Percentiles rank a stretch among this genome's conserved stretches.
Conservation (phyloP, 306 rosid genomes). For the Inga oerstediana region DNA sequence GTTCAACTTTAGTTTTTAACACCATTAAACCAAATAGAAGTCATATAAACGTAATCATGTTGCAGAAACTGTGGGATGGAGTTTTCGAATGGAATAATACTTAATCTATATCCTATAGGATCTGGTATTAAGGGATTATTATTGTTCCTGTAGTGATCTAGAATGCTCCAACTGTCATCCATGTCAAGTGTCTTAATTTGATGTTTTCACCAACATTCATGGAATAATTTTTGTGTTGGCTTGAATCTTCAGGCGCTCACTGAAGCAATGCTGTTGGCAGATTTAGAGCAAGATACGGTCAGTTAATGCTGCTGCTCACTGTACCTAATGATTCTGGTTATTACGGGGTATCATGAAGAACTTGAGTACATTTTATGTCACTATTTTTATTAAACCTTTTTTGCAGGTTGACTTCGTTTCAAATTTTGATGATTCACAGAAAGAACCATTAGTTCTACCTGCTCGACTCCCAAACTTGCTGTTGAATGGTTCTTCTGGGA, state of each 20-base stretch:
- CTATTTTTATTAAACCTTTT: background rate
- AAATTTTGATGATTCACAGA: constrained; percentile 94
- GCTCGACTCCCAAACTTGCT: constrained; percentile 91
- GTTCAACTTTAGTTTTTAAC: background rate
- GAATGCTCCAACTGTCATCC: constrained; percentile 14
- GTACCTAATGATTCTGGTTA: constrained; percentile 26
- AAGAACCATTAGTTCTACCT: constrained; percentile 89
- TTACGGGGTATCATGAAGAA: constrained; percentile 16
- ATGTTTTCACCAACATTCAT: constrained; percentile 19
- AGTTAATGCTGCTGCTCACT: constrained; percentile 50
- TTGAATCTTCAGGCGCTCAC: constrained; percentile 72
- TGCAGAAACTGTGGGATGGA: background rate
- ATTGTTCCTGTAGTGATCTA: background rate
- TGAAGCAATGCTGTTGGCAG: constrained; percentile 89
- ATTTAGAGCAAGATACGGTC: constrained; percentile 85
- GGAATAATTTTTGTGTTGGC: constrained; percentile 17
- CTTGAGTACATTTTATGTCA: constrained; percentile 21
- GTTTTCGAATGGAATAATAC: background rate
- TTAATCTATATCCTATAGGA: constrained; percentile 5
- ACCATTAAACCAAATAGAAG: background rate
- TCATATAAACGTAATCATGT: background rate
- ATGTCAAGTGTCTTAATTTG: constrained; percentile 26
- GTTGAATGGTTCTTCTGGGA: constrained; percentile 97
- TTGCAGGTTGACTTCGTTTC: constrained; percentile 90
- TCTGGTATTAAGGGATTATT: constrained; percentile 8